Evolutionary conservation across 2,329 filamentous ascomycete genomes (phyloP).

Genomic region (Fusarium redolens): DNA sequence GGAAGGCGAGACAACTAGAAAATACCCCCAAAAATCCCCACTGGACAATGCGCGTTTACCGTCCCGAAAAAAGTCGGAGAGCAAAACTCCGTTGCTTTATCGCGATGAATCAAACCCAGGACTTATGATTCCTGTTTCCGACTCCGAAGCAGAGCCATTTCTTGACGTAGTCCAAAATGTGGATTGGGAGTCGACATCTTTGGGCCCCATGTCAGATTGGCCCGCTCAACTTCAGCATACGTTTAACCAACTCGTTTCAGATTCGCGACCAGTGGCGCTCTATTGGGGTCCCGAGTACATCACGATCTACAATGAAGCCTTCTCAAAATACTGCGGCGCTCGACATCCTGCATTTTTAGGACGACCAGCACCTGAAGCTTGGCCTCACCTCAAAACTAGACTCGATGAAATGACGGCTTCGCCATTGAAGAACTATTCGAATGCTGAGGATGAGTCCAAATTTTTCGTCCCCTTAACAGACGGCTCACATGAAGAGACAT

Average conservation of each 20-base stretch:
- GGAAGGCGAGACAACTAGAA: constrained; percentile 32
- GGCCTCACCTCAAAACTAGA: constrained; percentile 63
- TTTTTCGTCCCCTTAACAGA: constrained; percentile 58
- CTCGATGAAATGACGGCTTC: constrained; percentile 49
- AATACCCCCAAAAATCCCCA: constrained; percentile 37
- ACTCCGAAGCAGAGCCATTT: constrained; percentile 52
- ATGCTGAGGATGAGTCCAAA: constrained; percentile 57
- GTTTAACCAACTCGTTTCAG: constrained; percentile 57
- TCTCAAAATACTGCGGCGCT: constrained; percentile 70
- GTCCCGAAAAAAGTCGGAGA: constrained; percentile 39
- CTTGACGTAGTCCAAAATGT: constrained; percentile 55
- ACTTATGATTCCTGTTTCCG: constrained; percentile 50
- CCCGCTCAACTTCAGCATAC: constrained; percentile 58
- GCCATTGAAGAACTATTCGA: constrained; percentile 47
- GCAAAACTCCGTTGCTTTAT: constrained; percentile 44
- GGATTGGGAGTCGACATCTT: constrained; percentile 59
- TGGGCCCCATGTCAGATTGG: constrained; percentile 61
- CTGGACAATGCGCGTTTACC: constrained; percentile 36
- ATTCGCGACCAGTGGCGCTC: constrained; percentile 65
- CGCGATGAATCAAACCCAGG: constrained; percentile 49
- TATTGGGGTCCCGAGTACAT: constrained; percentile 73
- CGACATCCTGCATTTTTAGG: constrained; percentile 74
- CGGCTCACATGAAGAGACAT: constrained; percentile 58
- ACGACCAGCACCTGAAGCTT: constrained; percentile 67
- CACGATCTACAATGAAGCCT: constrained; percentile 76